Base-by-base conservation (phyloP, 2,329 filamentous ascomycete species). In the Verticillium alfalfae region DNA sequence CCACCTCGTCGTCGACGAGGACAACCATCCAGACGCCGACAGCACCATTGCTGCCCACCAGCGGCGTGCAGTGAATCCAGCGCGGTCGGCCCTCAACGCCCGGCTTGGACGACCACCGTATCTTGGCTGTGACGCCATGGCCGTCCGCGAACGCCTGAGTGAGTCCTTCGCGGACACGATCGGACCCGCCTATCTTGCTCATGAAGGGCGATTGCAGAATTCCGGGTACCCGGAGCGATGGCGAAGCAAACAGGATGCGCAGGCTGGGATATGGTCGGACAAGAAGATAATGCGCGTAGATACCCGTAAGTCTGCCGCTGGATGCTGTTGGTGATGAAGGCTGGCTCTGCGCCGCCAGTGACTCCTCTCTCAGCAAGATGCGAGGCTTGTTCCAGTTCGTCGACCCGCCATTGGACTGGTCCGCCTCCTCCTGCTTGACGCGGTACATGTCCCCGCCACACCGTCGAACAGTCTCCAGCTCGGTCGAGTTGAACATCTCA, bases 21-120 rank as follows among this genome's bases (percentile, higher is more conserved):
- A 92, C 82, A 6, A 92, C 80, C 87, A 93, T 90, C 90, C 90
- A 93, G 0, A 92, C 89, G 16, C 90, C 90, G 0, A 93, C 85
- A 3, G 83, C 78, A 1, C 88, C 87, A 65, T 87, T 87, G 52
- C 81, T 81, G 2, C 88, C 89, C 3, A 90, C 74, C 3, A 93
- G 75, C 2, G 90, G 90, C 26, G 90, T 93, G 69, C 88, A 90
- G 71, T 93, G 90, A 49, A 93, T 89, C 89, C 90, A 93, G 54
- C 89, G 82, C 57, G 83, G 81, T 18, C 88, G 81, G 0, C 89
- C 89, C 59, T 85, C 81, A 18, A 78, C 74, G 38, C 81, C 78
- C 5, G 73, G 73, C 54, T 78, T 77, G 56, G 79, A 81, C 1
- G 91, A 75, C 90, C 89, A 93, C 59, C 85, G 84, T 15, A 93